Base-by-base conservation (phyloP, 441 rosid genomes). In the Francoa sonchifolia region DNA sequence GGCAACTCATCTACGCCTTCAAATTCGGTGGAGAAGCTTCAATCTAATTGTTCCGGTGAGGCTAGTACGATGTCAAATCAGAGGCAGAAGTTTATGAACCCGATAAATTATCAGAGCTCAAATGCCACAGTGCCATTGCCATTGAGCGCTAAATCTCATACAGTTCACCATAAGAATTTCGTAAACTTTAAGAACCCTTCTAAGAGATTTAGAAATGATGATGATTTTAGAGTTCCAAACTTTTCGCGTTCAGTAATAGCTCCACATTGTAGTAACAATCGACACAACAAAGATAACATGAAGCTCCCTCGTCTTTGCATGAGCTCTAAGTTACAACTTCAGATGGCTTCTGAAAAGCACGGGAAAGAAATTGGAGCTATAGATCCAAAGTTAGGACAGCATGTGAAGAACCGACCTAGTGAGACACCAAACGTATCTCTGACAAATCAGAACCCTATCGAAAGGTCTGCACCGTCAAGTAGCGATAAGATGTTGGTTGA, bases 131-230 rank as follows among this genome's bases (percentile, higher is more conserved):
- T 42, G 48, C 54, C 66, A 34, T 39, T 60, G 42, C 50, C 61
- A 33, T 48, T 63, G 14, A 42, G 39, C 51, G 52, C 68, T 12
- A 62, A 48, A 30, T 33, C 44, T 58, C 48, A 47, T 50, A 55
- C 61, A 33, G 47, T 50, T 31, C 70, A 54, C 40, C 48, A 62
- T 8, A 51, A 40, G 8, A 59, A 37, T 33, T 61, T 66, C 33
- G 46, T 69, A 7, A 42, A 64, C 51, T 55, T 59, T 18, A 61
- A 50, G 51, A 63, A 54, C 42, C 42, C 61, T 22, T 51, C 62
- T 23, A 61, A 68, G 66, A 58, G 46, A 48, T 44, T 43, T 44
- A 64, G 64, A 31, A 43, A 44, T n/a, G 62, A 58, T 46, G 75
- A 52, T 39, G 64, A 63, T 50, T 54, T 58, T 34, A 47, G 59